These are phyloP conservation scores for Camelina sativa DNA, from an alignment of 345 rosid species.

Conservation along the genomic window DNA sequence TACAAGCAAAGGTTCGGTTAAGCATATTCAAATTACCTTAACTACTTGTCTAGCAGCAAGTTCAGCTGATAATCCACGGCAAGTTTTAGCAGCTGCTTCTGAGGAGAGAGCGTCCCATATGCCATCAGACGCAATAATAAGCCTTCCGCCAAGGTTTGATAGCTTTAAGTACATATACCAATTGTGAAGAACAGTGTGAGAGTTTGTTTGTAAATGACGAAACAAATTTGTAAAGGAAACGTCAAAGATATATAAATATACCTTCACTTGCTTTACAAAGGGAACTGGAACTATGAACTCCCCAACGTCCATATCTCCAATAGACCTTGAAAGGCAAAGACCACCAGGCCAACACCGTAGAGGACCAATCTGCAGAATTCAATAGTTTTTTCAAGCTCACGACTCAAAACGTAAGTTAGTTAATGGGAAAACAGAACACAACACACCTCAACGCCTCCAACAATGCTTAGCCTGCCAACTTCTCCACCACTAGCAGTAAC, in stretches of 20 bases:
- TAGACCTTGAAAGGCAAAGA: conserved; percentile 90
- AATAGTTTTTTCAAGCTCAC: conserved; percentile 4
- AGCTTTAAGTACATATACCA: conserved; percentile 49
- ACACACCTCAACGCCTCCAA: conserved; percentile 79
- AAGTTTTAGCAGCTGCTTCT: conserved; percentile 69
- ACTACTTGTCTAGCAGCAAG: conserved; percentile 93
- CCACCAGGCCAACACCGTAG: conserved; percentile 97
- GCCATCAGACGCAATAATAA: conserved; percentile 92
- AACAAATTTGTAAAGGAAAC: neutral
- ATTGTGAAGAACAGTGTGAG: conserved; percentile 7
- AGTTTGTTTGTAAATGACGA: conserved; percentile 14
- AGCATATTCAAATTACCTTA: conserved; percentile 56
- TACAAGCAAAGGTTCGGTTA: neutral
- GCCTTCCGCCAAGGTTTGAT: conserved; percentile 85
- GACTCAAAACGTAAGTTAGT: neutral
- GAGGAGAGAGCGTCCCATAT: conserved; percentile 92
- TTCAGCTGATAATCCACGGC: conserved; percentile 84
- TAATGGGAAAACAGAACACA: neutral
- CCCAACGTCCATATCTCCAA: conserved; percentile 94
- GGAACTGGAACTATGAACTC: conserved; percentile 93
- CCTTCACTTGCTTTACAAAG: conserved; percentile 93
- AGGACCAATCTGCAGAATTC: conserved; percentile 68
- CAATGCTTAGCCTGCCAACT: conserved; percentile 89
- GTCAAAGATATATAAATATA: conserved; percentile 5
- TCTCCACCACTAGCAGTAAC: conserved; percentile 98